These are phyloP conservation scores for Ascomycota sp. DNA, from an alignment of 2,329 filamentous ascomycete species.

Conservation along the genomic window DNA sequence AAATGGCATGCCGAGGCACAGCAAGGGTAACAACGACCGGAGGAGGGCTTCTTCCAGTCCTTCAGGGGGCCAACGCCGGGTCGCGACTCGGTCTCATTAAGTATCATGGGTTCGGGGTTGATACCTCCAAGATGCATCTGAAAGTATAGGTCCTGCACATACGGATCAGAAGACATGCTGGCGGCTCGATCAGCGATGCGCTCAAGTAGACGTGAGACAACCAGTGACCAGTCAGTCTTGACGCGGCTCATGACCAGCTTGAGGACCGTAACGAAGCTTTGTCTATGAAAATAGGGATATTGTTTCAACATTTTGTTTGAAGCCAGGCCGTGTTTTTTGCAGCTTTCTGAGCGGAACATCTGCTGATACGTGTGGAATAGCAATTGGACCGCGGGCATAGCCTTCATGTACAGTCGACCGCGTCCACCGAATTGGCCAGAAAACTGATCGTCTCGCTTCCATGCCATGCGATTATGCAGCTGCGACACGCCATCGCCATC, in stretches of 20 bases:
- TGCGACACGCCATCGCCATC: conserved; percentile 2
- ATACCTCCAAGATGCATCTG: conserved; percentile 17
- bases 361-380: conserved; percentile 21
- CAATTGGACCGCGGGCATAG: conserved; percentile 15
- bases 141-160: conserved; percentile 14
- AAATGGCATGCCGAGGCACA: conserved; percentile 11
- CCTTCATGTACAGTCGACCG: conserved; percentile 12
- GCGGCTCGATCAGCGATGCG: conserved; percentile 5
- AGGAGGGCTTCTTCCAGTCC: conserved; percentile 18
- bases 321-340: background rate
- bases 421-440: conserved; percentile 5
- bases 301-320: background rate
- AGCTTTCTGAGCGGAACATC: conserved; percentile 23
- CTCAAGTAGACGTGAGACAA: conserved; percentile 10
- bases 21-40: conserved; percentile 16
- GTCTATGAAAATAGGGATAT: conserved; percentile 15
- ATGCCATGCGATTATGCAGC: conserved; percentile 12
- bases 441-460: conserved; percentile 16
- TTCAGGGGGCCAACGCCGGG: conserved; percentile 10
- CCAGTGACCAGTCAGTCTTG: conserved; percentile 13
- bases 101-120: conserved; percentile 12
- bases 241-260: conserved; percentile 15
- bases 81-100: conserved; percentile 4
- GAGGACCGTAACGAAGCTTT: conserved; percentile 18
- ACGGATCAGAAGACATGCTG: background rate